A percentile compares a stretch with the other conserved stretches of the same genome.
These are phyloP conservation scores for Linderniella brevidens DNA, from an alignment of 257 asterid genomes.

Conservation along the genomic window DNA sequence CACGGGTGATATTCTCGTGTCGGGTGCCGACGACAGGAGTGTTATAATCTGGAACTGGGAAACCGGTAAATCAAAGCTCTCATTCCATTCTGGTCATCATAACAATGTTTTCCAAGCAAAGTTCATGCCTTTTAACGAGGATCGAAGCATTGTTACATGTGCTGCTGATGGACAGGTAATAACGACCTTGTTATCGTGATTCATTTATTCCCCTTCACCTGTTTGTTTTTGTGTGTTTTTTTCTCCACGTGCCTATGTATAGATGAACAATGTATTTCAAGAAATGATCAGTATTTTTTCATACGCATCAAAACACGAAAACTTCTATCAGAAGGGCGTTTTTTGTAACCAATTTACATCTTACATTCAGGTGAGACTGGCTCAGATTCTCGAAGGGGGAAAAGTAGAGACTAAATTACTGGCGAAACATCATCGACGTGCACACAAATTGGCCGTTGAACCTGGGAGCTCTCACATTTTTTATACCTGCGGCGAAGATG, in stretches of 20 bases:
- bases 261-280: no score
- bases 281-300: no score
- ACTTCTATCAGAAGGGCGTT: background rate
- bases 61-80: constrained; percentile 40
- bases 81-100: constrained; percentile 65
- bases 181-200: background rate
- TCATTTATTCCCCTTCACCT: no score
- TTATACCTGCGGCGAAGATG: constrained; percentile 91
- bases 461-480: constrained; percentile 77
- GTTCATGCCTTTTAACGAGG: constrained; percentile 68
- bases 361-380: constrained; percentile 54
- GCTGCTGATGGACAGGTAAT: constrained; percentile 96
- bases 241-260: no score
- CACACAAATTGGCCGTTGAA: constrained; percentile 71
- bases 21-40: constrained; percentile 83
- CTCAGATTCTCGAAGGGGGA: constrained; percentile 52
- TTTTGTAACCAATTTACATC: constrained; percentile 4
- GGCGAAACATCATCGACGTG: constrained; percentile 51
- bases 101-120: constrained; percentile 89
- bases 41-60: constrained; percentile 95
- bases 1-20: constrained; percentile 54
- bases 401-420: constrained; percentile 45
- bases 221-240: background rate
- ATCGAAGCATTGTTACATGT: constrained; percentile 69
- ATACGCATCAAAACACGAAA: no score